phyloP scores from a whole-genome alignment of 2,329 filamentous ascomycete species.

The Plectosphaerella plurivora region DNA sequence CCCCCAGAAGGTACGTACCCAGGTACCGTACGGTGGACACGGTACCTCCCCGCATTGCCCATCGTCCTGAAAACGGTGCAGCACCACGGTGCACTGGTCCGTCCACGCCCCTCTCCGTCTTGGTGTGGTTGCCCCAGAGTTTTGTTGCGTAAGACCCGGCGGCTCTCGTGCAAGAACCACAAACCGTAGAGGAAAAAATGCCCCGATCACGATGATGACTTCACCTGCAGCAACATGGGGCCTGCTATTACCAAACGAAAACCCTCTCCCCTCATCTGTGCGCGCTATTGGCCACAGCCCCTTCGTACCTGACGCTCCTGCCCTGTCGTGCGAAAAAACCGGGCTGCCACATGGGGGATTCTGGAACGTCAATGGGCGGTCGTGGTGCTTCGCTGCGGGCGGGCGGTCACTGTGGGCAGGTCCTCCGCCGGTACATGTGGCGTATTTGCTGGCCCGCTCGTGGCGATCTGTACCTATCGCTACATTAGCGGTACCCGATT shows the following conservation, averaged over 20 bases:
- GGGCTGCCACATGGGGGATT: neutral
- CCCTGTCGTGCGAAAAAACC: neutral
- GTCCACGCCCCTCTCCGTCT: too few relatives aligned
- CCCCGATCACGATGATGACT: slow-evolving; percentile 14
- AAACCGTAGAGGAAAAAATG: neutral
- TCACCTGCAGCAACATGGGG: slow-evolving; percentile 9
- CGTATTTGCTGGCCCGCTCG: neutral
- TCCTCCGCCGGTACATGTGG: neutral
- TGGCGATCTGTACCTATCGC: too few relatives aligned
- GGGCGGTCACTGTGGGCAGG: neutral
- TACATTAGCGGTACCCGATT: too few relatives aligned
- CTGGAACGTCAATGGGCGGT: neutral
- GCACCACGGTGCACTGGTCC: neutral
- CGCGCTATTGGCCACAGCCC: slow-evolving; percentile 5
- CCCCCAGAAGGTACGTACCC: too few relatives aligned
- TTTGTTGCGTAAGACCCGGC: slow-evolving; percentile 3
- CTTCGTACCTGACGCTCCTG: slow-evolving; percentile 4
- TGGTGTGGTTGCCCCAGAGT: too few relatives aligned
- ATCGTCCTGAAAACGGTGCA: neutral
- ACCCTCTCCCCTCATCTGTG: neutral
- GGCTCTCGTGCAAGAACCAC: neutral
- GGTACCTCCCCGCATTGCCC: too few relatives aligned
- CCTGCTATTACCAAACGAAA: slow-evolving; percentile 11
- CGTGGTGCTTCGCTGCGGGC: too few relatives aligned
- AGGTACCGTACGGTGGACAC: too few relatives aligned